Evolutionary conservation across 2,329 filamentous ascomycete genomes (phyloP).

Genomic region (Penicillium brasilianum): DNA sequence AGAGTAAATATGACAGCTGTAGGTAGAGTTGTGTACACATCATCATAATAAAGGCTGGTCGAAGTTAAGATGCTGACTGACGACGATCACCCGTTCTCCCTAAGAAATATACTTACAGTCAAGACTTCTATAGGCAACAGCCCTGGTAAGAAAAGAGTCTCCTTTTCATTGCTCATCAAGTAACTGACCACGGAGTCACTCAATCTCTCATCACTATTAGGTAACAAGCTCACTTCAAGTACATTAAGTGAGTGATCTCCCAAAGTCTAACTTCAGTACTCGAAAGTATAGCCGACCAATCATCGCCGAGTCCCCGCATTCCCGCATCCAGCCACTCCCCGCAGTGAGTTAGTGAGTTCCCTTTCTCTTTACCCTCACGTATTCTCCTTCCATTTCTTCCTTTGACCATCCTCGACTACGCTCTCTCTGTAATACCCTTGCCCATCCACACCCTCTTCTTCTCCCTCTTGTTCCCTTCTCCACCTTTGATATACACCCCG

Average conservation of each 20-base stretch:
- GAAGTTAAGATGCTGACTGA: background rate
- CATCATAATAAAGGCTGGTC: background rate
- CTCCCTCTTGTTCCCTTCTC: slow-evolving; percentile 11
- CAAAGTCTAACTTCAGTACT: background rate
- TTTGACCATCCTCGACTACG: background rate
- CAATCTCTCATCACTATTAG: background rate
- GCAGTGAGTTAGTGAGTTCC: too few relatives aligned
- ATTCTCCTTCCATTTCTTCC: background rate
- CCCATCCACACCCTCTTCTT: background rate
- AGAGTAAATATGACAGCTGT: background rate
- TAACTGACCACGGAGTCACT: background rate
- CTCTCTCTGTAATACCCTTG: background rate
- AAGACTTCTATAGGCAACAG: too few relatives aligned
- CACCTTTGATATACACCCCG: slow-evolving; percentile 6
- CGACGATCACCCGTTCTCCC: background rate
- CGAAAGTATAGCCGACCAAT: background rate
- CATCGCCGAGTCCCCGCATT: slow-evolving; percentile 28
- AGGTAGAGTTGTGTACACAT: background rate
- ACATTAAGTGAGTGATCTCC: background rate
- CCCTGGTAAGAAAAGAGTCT: too few relatives aligned
- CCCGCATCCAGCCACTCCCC: slow-evolving; percentile 8
- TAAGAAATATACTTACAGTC: too few relatives aligned
- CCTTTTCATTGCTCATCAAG: background rate
- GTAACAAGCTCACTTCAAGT: background rate
- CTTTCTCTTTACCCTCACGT: background rate